Conservation (phyloP, 352 stramenopile genomes). For the Phytophthora pseudosyringae region DNA sequence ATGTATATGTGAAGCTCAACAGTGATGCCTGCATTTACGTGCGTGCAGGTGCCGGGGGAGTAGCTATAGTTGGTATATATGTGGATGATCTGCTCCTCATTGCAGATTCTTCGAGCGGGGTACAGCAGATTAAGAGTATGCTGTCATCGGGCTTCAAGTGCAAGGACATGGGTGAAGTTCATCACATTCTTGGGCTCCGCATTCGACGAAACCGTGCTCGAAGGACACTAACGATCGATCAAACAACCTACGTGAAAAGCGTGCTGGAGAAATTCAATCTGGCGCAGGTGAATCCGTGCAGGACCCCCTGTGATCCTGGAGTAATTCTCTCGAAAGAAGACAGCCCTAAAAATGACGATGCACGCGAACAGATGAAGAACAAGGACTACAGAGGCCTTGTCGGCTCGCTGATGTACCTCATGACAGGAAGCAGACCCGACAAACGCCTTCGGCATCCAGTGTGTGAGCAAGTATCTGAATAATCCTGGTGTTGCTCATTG, state of each 20-base stretch:
- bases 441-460: slow-evolving; percentile 18
- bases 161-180: slow-evolving; percentile 21
- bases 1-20: slow-evolving; percentile 21
- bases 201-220: not conserved
- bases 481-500: slow-evolving; percentile 11
- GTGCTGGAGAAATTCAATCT: slow-evolving; percentile 21
- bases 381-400: slow-evolving; percentile 20
- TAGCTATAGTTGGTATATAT: slow-evolving; percentile 20
- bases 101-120: not conserved
- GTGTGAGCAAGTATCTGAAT: slow-evolving; percentile 18
- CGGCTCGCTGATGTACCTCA: slow-evolving; percentile 21
- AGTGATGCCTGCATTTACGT: slow-evolving; percentile 27
- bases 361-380: slow-evolving; percentile 10
- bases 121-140: slow-evolving; percentile 5
- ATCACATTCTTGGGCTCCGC: slow-evolving; percentile 8
- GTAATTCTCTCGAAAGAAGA: slow-evolving; percentile 2
- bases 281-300: slow-evolving; percentile 2
- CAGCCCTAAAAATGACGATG: not conserved
- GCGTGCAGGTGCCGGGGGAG: not conserved
- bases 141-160: slow-evolving; percentile 9
- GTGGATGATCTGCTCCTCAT: slow-evolving; percentile 19
- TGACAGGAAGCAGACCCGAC: slow-evolving; percentile 18
- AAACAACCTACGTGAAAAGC: slow-evolving; percentile 13
- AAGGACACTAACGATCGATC: slow-evolving; percentile 11
- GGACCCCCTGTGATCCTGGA: slow-evolving; percentile 1